These are phyloP conservation scores for Geranomyces variabilis DNA, from an alignment of 192 early-diverging fungal species.

Conservation along the genomic window DNA sequence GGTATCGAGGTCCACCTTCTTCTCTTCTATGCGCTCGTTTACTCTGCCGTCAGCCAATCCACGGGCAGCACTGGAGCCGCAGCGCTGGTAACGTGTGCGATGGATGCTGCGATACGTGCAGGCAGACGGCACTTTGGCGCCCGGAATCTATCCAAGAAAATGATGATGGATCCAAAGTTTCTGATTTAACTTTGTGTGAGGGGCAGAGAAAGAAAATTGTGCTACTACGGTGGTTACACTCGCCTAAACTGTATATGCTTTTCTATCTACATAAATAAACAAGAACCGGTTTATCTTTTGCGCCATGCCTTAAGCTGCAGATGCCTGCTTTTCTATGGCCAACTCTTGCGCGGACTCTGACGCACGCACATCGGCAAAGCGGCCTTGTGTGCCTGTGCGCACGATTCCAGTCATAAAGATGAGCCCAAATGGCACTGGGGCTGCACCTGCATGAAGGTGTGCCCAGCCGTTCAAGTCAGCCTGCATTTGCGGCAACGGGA, in stretches of 20 bases:
- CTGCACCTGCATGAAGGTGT: background rate
- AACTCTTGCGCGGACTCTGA: no score
- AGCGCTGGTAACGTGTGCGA: conserved; percentile 32
- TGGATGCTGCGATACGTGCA: conserved; percentile 43
- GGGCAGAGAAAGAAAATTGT: no score
- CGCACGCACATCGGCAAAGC: background rate
- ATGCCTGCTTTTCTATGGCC: no score
- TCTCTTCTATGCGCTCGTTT: conserved; percentile 48
- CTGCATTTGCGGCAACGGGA: conserved; percentile 13
- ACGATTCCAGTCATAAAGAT: conserved; percentile 20
- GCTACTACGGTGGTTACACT: background rate
- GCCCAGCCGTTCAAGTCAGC: conserved; percentile 16
- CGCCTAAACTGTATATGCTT: background rate
- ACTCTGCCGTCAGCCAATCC: conserved; percentile 31
- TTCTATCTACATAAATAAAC: no score
- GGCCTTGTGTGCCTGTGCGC: background rate
- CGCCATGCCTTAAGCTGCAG: no score
- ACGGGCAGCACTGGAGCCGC: conserved; percentile 34
- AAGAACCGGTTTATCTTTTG: no score
- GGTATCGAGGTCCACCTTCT: conserved; percentile 50
- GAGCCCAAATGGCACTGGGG: conserved; percentile 20
- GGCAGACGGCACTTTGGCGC: conserved; percentile 49
- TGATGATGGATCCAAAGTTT: conserved; percentile 56
- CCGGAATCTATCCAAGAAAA: conserved; percentile 49
- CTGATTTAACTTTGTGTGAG: conserved; percentile 45